Percentiles rank a stretch among this genome's conserved stretches.
phyloP scores from a whole-genome alignment of 2,329 filamentous ascomycete species.

The Aureobasidium sp. region DNA sequence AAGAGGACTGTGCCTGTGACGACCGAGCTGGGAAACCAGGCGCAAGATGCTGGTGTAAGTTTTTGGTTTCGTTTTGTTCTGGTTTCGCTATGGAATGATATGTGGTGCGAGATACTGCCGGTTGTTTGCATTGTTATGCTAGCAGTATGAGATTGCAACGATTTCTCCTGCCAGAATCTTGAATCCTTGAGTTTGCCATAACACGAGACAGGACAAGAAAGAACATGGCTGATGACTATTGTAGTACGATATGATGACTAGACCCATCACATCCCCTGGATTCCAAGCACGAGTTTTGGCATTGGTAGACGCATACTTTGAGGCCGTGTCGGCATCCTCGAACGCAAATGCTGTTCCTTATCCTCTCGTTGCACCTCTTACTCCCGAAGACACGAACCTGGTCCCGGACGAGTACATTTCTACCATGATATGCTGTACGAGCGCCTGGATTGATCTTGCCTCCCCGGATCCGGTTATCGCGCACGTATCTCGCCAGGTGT shows the following conservation, averaged over 20 bases:
- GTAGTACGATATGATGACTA: constrained; percentile 71
- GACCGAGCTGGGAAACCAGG: constrained; percentile 55
- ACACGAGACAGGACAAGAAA: background rate
- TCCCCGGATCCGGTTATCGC: constrained; percentile 75
- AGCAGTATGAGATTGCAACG: background rate
- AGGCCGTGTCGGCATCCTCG: constrained; percentile 28
- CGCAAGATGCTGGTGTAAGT: constrained; percentile 52
- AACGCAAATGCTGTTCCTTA: constrained; percentile 31
- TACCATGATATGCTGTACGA: constrained; percentile 70
- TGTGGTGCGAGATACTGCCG: background rate
- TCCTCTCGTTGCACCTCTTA: constrained; percentile 53
- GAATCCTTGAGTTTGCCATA: background rate
- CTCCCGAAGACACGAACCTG: constrained; percentile 68
- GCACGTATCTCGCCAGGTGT: constrained; percentile 77
- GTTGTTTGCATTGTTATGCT: background rate
- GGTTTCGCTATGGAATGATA: no score
- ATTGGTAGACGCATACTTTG: constrained; percentile 49
- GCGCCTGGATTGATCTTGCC: constrained; percentile 85
- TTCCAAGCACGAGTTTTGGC: constrained; percentile 62
- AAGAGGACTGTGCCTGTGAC: constrained; percentile 51
- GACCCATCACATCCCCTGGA: constrained; percentile 64
- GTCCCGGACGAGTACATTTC: constrained; percentile 59
- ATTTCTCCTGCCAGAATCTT: background rate
- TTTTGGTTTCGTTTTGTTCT: no score
- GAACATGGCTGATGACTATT: background rate